Base-by-base conservation (phyloP, 164 flowering plant species). In the Magnolia changhungtana region DNA sequence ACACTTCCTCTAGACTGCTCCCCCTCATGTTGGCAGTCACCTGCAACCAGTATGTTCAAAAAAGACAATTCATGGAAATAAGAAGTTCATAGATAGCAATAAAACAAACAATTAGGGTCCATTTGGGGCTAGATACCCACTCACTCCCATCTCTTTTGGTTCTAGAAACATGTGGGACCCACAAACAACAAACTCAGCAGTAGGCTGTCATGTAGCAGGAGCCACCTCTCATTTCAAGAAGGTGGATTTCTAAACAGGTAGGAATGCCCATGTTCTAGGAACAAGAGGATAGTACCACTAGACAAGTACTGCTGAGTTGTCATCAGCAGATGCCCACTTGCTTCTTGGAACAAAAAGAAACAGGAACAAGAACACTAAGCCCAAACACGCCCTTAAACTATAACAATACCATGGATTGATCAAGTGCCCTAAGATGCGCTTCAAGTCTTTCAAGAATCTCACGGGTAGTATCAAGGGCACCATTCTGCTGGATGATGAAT, bases 11-110 rank as follows among this genome's bases (percentile, higher is more conserved):
- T 58, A 89, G 89, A 86, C 93, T 89, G 78, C 82, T 86, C 72
- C 99, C 99, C 78, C 96, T 88, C 98, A 94, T 96, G 83, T 94
- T 92, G 69, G 98, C 97, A 78, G 85, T 82, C 66, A 96, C 99
- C 99, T 96, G 86, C 71, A 37, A 37, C 45, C 45, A 37, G 45
- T 37, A 37, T 37, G 45, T 37, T 37, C 45, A 37, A 37, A 37
- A 31, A 37, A 37, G 45, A 37, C 78, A 85, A 24, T 8, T 14
- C 77, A 74, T 19, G 67, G 75, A 37, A 73, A 76, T 68, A 27
- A 27, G 19, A 68, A 14, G 19, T 14, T 29, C 19, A 4, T 11
- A 9, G 3, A 55, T 8, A 55, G 61, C 10, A 55, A 16, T 55
- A 16, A 55, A 55, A 37, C 1, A 55, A 55, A 55, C 18, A 55